A percentile compares a stretch with the other conserved stretches of the same genome.
Evolutionary conservation across 352 stramenopile species (phyloP).

Genomic region (Pythium phragmitis): DNA sequence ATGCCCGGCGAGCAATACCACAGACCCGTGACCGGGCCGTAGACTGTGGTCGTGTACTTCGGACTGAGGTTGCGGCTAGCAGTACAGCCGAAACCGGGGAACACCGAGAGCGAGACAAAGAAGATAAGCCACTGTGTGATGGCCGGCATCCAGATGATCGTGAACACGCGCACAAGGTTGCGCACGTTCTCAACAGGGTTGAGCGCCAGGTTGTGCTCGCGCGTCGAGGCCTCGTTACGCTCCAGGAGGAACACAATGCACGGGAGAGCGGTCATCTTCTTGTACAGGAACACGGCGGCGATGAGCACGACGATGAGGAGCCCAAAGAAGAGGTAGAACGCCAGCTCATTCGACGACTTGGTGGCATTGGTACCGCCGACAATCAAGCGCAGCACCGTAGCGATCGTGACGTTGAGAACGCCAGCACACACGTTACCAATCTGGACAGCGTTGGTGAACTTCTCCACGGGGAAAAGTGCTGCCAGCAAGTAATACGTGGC

Average conservation of each 20-base stretch:
- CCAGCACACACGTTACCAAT: slow-evolving; percentile 55
- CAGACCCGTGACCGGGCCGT: background rate
- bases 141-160: slow-evolving; percentile 48
- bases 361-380: slow-evolving; percentile 46
- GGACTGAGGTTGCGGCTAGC: slow-evolving; percentile 34
- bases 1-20: slow-evolving; percentile 38
- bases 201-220: slow-evolving; percentile 32
- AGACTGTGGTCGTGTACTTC: slow-evolving; percentile 22
- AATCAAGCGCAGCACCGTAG: slow-evolving; percentile 49
- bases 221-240: slow-evolving; percentile 37
- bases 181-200: slow-evolving; percentile 32
- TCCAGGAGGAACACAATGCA: slow-evolving; percentile 56
- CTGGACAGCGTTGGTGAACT: slow-evolving; percentile 69
- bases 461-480: slow-evolving; percentile 58
- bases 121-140: slow-evolving; percentile 56
- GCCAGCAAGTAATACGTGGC: slow-evolving; percentile 61
- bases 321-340: slow-evolving; percentile 68
- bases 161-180: slow-evolving; percentile 49
- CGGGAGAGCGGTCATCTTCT: slow-evolving; percentile 31
- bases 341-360: slow-evolving; percentile 31
- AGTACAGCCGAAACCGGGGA: slow-evolving; percentile 54
- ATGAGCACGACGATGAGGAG: slow-evolving; percentile 54
- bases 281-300: slow-evolving; percentile 45
- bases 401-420: slow-evolving; percentile 56
- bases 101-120: slow-evolving; percentile 56